Base-by-base conservation (phyloP, 352 stramenopile genomes). In the Thalassiosira exigua region DNA sequence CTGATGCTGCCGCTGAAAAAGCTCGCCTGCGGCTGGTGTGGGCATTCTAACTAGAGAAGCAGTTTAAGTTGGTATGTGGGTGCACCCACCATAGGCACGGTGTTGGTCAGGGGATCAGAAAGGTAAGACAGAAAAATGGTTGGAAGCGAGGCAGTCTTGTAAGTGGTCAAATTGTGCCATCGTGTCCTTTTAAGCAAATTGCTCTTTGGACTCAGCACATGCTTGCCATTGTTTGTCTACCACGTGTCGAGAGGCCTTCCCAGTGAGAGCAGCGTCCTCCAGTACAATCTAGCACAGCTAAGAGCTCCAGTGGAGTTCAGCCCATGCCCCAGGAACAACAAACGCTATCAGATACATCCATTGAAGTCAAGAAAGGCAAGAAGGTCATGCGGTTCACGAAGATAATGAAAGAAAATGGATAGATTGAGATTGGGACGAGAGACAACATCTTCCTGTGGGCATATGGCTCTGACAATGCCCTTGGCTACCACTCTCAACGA, bases 391-490 rank as follows among this genome's bases (percentile, higher is more conserved):
- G 30, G 7, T 68, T 68, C 26, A 68, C 58, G 22, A 68, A 68
- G 41, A 51, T 56, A 1, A 51, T 68, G 36, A 68, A 68, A 29
- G 58, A 68, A 48, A 9, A 54, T 14, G 58, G 19, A 22, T 32
- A 68, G 58, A 53, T 68, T 41, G 58, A 68, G 48, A 68, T 68
- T 56, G n/a, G n/a, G n/a, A n/a, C n/a, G n/a, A n/a, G n/a, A n/a
- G n/a, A n/a, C n/a, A n/a, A n/a, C n/a, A n/a, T n/a, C n/a, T n/a
- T n/a, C n/a, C n/a, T n/a, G n/a, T n/a, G n/a, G n/a, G n/a, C n/a
- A n/a, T n/a, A n/a, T n/a, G n/a, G n/a, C n/a, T n/a, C n/a, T n/a
- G n/a, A n/a, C n/a, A n/a, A n/a, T n/a, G n/a, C n/a, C n/a, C n/a
- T n/a, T n/a, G n/a, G n/a, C n/a, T n/a, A n/a, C n/a, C n/a, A n/a